Conservation (phyloP, 768 basidiomycete genomes). For the Coprinopsis strossmayeri region DNA sequence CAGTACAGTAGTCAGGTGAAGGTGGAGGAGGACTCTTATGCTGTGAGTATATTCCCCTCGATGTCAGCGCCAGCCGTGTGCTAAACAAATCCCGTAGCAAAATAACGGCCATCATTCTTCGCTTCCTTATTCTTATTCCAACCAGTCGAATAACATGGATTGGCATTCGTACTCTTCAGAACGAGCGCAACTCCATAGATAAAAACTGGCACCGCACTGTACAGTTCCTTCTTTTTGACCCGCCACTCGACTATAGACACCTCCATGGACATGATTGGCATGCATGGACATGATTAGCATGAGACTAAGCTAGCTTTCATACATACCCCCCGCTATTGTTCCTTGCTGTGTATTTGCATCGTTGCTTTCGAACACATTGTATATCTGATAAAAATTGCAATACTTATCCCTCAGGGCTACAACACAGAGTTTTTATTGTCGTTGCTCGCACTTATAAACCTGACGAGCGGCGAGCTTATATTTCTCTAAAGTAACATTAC, state of each 20-base stretch:
- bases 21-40: constrained; percentile 60
- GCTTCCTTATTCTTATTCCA: constrained; percentile 32
- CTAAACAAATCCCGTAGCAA: too few relatives aligned
- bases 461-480: background rate
- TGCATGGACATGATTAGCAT: too few relatives aligned
- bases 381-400: background rate
- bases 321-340: too few relatives aligned
- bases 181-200: constrained; percentile 55
- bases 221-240: background rate
- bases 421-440: too few relatives aligned
- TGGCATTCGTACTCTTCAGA: constrained; percentile 66
- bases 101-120: constrained; percentile 4
- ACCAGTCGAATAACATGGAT: constrained; percentile 38
- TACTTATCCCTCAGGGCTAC: too few relatives aligned
- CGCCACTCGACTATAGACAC: background rate
- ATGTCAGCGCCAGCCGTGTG: too few relatives aligned
- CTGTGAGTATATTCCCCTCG: constrained; percentile 28
- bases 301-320: too few relatives aligned
- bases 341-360: background rate
- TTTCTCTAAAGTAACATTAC: background rate
- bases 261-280: constrained; percentile 9
- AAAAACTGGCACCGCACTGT: constrained; percentile 19
- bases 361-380: too few relatives aligned
- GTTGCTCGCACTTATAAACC: too few relatives aligned
- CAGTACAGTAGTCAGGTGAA: constrained; percentile 52